Percentiles rank a stretch among this genome's conserved stretches.
Evolutionary conservation across 208 protist genomes (phyloP).

Genomic region (Leishmania arabica): DNA sequence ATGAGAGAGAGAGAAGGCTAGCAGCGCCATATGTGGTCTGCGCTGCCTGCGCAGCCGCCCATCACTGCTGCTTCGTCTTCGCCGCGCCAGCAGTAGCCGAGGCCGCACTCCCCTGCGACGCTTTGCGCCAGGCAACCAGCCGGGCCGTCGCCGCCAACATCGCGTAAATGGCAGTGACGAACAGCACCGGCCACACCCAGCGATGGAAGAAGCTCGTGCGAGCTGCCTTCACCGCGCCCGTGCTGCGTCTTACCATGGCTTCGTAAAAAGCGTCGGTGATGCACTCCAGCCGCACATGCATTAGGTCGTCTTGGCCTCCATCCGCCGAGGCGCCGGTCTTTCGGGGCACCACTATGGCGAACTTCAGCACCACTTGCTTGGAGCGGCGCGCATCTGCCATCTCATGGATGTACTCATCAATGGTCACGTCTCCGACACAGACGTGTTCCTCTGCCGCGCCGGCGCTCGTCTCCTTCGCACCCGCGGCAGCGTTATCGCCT

Average conservation of each 20-base stretch:
- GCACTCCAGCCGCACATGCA: constrained; percentile 40
- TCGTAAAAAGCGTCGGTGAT: constrained; percentile 29
- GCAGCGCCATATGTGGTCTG: neutral
- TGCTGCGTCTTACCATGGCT: constrained; percentile 5
- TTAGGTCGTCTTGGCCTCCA: neutral
- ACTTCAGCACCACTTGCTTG: constrained; percentile 13
- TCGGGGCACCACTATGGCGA: constrained; percentile 7
- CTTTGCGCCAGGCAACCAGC: constrained; percentile 10
- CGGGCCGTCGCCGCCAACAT: constrained; percentile 24
- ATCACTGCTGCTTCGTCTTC: constrained; percentile 23
- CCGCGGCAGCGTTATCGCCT: neutral
- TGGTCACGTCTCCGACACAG: constrained; percentile 11
- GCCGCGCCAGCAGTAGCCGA: neutral
- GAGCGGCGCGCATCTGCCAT: constrained; percentile 12
- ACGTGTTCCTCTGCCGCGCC: constrained; percentile 13
- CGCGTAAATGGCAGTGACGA: constrained; percentile 39
- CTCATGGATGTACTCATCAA: constrained; percentile 15
- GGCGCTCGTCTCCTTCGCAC: neutral
- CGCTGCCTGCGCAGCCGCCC: neutral
- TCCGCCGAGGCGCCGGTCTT: neutral
- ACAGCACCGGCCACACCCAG: constrained; percentile 49
- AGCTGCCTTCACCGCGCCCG: constrained; percentile 14
- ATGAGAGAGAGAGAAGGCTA: neutral
- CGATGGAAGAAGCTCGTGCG: constrained; percentile 35
- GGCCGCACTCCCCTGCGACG: constrained; percentile 3